A percentile compares a stretch with the other conserved stretches of the same genome.
These are phyloP conservation scores for Trichoderma sp. DNA, from an alignment of 2,329 filamentous ascomycete species.

Conservation along the genomic window DNA sequence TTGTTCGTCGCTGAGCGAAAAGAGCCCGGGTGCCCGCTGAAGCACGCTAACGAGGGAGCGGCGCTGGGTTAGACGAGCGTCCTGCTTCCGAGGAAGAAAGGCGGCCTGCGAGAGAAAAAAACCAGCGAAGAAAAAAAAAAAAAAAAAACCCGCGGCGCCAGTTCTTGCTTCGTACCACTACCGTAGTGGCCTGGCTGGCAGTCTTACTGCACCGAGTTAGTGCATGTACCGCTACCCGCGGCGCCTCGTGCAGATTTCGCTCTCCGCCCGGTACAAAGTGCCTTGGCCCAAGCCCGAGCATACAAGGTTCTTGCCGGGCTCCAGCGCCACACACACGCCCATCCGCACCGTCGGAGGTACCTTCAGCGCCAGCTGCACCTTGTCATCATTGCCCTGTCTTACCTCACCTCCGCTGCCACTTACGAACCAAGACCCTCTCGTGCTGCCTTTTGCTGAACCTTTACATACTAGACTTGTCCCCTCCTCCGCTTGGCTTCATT, in stretches of 20 bases:
- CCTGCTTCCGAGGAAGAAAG: background rate
- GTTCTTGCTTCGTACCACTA: background rate
- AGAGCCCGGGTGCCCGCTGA: conserved; percentile 17
- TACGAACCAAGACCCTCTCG: conserved; percentile 9
- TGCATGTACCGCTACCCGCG: background rate
- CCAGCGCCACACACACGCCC: conserved; percentile 18
- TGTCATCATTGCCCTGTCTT: conserved; percentile 30
- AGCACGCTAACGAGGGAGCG: conserved; percentile 4
- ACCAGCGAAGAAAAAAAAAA: background rate
- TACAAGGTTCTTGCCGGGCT: conserved; percentile 17
- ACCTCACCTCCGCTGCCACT: conserved; percentile 24
- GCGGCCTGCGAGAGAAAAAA: no score
- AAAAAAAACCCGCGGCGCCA: background rate
- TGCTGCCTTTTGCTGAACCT: conserved; percentile 6
- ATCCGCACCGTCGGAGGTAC: conserved; percentile 8
- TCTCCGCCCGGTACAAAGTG: background rate
- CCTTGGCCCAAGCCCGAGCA: background rate
- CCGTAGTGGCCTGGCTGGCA: background rate
- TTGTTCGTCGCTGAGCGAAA: conserved; percentile 9
- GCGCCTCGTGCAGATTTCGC: background rate
- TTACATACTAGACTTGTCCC: conserved; percentile 28
- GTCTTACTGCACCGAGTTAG: background rate
- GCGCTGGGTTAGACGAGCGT: background rate
- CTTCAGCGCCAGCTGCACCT: conserved; percentile 21
- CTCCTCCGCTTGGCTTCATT: conserved; percentile 29